Evolutionary conservation across 2,329 filamentous ascomycete genomes (phyloP), one percentile per base, ranked within the genome.

Genomic region (Seiridium cupressi): DNA sequence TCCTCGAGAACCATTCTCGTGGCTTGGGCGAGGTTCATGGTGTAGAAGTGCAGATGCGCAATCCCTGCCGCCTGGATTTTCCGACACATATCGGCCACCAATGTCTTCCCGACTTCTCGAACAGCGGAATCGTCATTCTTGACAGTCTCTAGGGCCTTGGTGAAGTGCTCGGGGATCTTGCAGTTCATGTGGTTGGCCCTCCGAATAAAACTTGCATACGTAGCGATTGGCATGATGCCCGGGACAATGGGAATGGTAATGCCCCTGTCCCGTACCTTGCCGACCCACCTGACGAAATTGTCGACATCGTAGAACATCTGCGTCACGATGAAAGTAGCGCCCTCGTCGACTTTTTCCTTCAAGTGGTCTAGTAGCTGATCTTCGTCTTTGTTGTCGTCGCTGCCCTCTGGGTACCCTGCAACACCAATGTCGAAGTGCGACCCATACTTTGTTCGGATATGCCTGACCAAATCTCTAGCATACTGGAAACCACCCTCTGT

Each of bases 281-380:
- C 81, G 44, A 96, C 90, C 95, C 95, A 99, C 57, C 88, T 85
- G 58, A 98, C 77, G 77, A 99, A 99, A 72, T 95, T 94, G 70
- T 99, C 94, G 55, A 87, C 93, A 71, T 99, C 94, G 80, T 99
- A 99, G 78, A 98, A 98, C 95, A 99, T 99, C 79, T 99, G 95
- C 0, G 95, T 98, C 58, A 99, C 91, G 64, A 99, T 91, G 73
- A 98, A 99, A 5, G 90, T 89, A 63, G 90, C 93, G 56, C 95
- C 95, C 61, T 92, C 91, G 73, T 99, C 95, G 40, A 98, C 89
- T 80, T 99, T 99, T 76, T 98, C 91, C 79, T 98, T 98, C 71
- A 99, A 78, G 74, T 98, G 95, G 65, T 95, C 89, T 64, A 99
- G 86, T 69, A 99, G 83, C 62, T 86, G 77, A 51, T 97, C 93